Evolutionary conservation across 805 yeast species (phyloP), one percentile per base, ranked within the genome.

Genomic region (Metschnikowia borealis): DNA sequence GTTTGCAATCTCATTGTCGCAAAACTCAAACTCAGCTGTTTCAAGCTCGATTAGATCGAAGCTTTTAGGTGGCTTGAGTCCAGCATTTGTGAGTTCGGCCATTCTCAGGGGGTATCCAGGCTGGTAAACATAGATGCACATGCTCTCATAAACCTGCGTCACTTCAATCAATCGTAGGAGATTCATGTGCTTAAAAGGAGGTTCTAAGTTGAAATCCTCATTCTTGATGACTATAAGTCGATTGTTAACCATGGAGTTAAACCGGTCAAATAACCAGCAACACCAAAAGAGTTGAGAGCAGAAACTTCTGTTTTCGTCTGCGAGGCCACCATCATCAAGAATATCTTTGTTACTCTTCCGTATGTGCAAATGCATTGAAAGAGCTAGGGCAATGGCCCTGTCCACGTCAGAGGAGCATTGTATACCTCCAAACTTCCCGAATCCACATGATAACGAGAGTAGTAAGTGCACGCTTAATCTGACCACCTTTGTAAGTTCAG

Each of bases 191-290:
- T 54, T 49, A 54, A 63, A 52, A 6, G 73, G 66, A 5, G 64
- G 58, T 3, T 57, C 56, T 26, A 70, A 56, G 45, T 73, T 71
- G 33, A 71, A 70, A 51, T 74, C 78, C 29, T 67, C 70, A 23
- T 67, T 59, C 39, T 69, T 63, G 47, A 73, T 59, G n/a, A 67
- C 61, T 35, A 71, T 58, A 1, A 74, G 71, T 15, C 75, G 60
- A 5, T 74, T 71, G 50, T 70, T 71, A 23, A 70, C 68, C 47
- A 71, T 58, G 5, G 75, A 70, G 51, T 62, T 68, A 53, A 67
- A 62, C 20, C 71, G 51, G 52, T 70, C 75, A 40, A 69, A 50
- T 3, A 68, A 51, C 48, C 58, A 69, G 41, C 69, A 59, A 40
- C 62, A 54, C 73, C 73, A 70, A 70, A 72, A 70, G 17, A 69